Evolutionary conservation across 768 basidiomycete genomes (phyloP), one percentile per base, ranked within the genome.

Genomic region (Neoboletus magnificus): DNA sequence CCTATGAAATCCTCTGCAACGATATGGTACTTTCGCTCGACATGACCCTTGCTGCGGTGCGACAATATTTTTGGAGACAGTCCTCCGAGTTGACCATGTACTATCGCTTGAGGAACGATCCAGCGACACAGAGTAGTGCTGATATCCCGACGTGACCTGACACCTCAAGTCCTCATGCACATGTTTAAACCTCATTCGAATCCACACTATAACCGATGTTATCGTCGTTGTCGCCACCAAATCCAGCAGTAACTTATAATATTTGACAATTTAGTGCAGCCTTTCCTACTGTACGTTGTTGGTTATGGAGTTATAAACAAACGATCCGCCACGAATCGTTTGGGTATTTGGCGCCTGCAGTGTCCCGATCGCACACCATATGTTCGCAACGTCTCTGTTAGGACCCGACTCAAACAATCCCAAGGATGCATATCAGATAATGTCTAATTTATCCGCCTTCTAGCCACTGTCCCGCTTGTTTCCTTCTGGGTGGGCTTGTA

Each of bases 11-110:
- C 42, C 69, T 97, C 27, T 97, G 94, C 72, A 92, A 91, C 61
- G 89, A 92, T 58, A 76, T 80, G n/a, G 75, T 90, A 16, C 77
- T 98, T 33, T 89, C 95, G 23, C 76, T 89, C 27, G 84, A 86
- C 60, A 93, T 96, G 85, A 95, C 91, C 6, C 79, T 99, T 35
- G 95, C 91, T 5, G 89, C 89, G 18, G 87, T 95, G 55, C 85
- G 92, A 57, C 93, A 95, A 69, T 97, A 84, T 63, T 82, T 93
- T 22, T 97, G 92, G 93, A 84, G 83, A 63, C 86, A 88, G 61
- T 73, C 80, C 18, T 76, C 77, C 7, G 91, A 93, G 69, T 72
- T 93, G 52, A 79, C 79, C 51, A 82, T 93, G 84, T 77, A 89
- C 68, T 93, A 93, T 68, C 81, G 91, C 57, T 73, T 75, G 64